phyloP scores from a whole-genome alignment of 108 stramenopile species.

The Cyclotella distinguenda region DNA sequence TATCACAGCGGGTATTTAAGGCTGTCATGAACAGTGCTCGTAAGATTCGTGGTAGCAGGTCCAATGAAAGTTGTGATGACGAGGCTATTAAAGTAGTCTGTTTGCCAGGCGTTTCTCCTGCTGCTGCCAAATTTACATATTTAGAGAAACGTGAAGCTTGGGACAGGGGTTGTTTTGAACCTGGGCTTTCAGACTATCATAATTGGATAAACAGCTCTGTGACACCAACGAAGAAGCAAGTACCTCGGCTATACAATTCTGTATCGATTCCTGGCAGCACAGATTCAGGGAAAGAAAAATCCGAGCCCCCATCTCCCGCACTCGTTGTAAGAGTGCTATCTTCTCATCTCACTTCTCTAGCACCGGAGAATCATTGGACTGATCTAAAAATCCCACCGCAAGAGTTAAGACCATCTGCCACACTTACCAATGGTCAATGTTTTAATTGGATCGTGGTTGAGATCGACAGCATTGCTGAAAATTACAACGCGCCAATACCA shows the following conservation, averaged over 20 bases:
- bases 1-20: conserved; percentile 51
- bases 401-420: conserved; percentile 78
- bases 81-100: conserved; percentile 41
- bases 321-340: conserved; percentile 24
- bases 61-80: conserved; percentile 1
- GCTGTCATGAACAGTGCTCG: conserved; percentile 22
- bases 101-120: conserved; percentile 67
- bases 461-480: conserved; percentile 9
- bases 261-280: not conserved
- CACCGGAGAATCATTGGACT: conserved; percentile 53
- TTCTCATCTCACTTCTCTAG: conserved; percentile 33
- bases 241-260: conserved; percentile 2
- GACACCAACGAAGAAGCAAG: not conserved
- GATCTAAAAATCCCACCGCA: conserved; percentile 71
- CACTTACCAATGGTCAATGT: conserved; percentile 84
- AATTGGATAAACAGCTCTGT: conserved; percentile 16
- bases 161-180: conserved; percentile 61
- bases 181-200: conserved; percentile 62
- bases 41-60: conserved; percentile 18
- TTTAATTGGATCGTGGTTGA: conserved; percentile 81
- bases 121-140: conserved; percentile 69
- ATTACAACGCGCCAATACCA: conserved; percentile 5
- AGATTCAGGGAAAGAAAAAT: not conserved
- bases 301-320: conserved; percentile 25
- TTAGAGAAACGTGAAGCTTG: conserved; percentile 74